These are phyloP conservation scores for Ambrosiella beaveri DNA, from an alignment of 2,329 filamentous ascomycete species.

Conservation along the genomic window DNA sequence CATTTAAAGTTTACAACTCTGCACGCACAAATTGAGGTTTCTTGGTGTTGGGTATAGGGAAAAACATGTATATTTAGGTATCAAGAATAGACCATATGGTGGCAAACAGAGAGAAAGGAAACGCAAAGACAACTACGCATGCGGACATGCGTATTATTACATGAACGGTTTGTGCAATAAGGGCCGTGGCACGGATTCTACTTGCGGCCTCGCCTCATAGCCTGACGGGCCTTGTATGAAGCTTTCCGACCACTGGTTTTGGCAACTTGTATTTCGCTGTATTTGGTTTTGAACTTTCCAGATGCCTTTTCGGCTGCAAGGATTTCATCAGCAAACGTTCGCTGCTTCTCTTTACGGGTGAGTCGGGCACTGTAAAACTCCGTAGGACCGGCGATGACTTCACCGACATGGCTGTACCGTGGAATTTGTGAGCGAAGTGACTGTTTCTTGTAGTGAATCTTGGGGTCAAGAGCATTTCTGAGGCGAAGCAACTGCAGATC, in stretches of 20 bases:
- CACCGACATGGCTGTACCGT: slow-evolving; percentile 76
- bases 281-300: slow-evolving; percentile 67
- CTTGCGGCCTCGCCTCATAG: slow-evolving; percentile 4
- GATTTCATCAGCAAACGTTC: slow-evolving; percentile 72
- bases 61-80: slow-evolving; percentile 5
- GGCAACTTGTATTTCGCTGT: slow-evolving; percentile 61
- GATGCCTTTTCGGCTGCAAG: slow-evolving; percentile 31
- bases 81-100: no score
- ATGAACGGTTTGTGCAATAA: not conserved
- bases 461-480: slow-evolving; percentile 74
- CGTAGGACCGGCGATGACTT: slow-evolving; percentile 71
- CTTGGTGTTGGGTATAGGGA: no score
- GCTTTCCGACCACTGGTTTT: slow-evolving; percentile 82
- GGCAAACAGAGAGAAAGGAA: no score
- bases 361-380: slow-evolving; percentile 72
- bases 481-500: slow-evolving; percentile 82
- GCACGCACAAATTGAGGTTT: no score
- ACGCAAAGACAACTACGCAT: no score
- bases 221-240: slow-evolving; percentile 38
- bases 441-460: slow-evolving; percentile 74
- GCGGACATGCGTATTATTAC: no score
- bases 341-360: slow-evolving; percentile 73
- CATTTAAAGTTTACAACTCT: not conserved
- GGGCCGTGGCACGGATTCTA: not conserved
- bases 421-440: slow-evolving; percentile 34